Percentiles rank a stretch among this genome's conserved stretches.
Evolutionary conservation across 768 basidiomycete genomes (phyloP).

Genomic region (Pisolithus sp.): DNA sequence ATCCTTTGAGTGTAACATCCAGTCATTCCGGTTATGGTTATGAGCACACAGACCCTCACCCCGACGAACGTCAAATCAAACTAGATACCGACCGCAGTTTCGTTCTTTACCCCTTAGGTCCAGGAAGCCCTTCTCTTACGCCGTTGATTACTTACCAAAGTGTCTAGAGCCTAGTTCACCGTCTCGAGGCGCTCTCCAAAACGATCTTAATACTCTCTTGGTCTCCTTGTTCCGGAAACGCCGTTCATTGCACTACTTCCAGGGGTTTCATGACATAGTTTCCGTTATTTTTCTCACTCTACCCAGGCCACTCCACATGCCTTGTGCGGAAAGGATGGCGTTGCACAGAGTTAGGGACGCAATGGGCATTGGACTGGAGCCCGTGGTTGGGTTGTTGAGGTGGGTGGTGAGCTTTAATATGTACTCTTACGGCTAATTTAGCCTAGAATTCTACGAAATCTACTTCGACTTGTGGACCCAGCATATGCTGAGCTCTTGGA

Average conservation of each 20-base stretch:
- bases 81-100: slow-evolving; percentile 93
- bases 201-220: slow-evolving; percentile 63
- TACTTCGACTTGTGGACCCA: slow-evolving; percentile 67
- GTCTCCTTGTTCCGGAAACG: slow-evolving; percentile 68
- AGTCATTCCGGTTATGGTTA: background rate
- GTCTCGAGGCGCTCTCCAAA: slow-evolving; percentile 50
- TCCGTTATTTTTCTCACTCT: slow-evolving; percentile 77
- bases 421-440: background rate
- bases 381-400: slow-evolving; percentile 78
- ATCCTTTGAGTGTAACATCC: background rate
- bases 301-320: slow-evolving; percentile 49
- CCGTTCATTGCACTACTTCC: slow-evolving; percentile 72
- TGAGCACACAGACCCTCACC: slow-evolving; percentile 34
- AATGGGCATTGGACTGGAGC: slow-evolving; percentile 81
- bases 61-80: slow-evolving; percentile 80
- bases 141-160: slow-evolving; percentile 9
- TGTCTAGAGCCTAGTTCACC: slow-evolving; percentile 11
- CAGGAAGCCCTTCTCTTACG: slow-evolving; percentile 8
- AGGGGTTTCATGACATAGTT: slow-evolving; percentile 93
- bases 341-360: slow-evolving; percentile 62
- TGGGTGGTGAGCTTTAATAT: slow-evolving; percentile 13
- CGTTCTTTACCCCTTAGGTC: slow-evolving; percentile 88
- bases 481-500: slow-evolving; percentile 63
- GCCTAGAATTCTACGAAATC: slow-evolving; percentile 26
- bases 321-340: slow-evolving; percentile 39